Percentiles rank a stretch among this genome's conserved stretches.
phyloP scores from a whole-genome alignment of 306 rosid genomes.

The Castanea mollissima region DNA sequence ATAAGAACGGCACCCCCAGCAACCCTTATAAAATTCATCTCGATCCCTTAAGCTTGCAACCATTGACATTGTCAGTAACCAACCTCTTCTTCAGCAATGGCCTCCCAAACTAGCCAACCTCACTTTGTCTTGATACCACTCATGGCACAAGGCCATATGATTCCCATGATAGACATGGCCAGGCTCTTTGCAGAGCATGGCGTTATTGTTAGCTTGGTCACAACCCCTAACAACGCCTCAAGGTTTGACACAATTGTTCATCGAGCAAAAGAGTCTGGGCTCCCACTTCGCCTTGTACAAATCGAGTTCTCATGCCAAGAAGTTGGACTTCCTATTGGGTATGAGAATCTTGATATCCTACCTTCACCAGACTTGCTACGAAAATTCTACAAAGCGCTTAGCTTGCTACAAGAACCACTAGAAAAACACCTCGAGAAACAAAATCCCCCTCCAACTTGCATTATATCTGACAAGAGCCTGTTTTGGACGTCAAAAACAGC shows the following conservation, averaged over 20 bases:
- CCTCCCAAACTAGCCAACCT: constrained; percentile 25
- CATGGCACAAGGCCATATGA: constrained; percentile 94
- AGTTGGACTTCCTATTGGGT: constrained; percentile 66
- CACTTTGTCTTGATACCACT: constrained; percentile 79
- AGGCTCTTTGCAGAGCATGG: constrained; percentile 50
- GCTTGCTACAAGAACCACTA: constrained; percentile 59
- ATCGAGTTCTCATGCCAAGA: constrained; percentile 62
- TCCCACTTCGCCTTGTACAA: constrained; percentile 39
- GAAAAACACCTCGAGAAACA: constrained; percentile 43
- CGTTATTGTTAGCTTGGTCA: constrained; percentile 56
- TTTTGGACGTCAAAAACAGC: constrained; percentile 62
- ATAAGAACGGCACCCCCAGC: too few species aligned
- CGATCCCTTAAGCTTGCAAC: too few species aligned
- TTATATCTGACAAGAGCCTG: constrained; percentile 65
- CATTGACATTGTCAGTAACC: too few species aligned
- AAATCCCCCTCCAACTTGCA: constrained; percentile 49
- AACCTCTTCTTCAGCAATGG: constrained; percentile 7
- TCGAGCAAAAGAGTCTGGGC: constrained; percentile 41
- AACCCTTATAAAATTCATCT: too few species aligned
- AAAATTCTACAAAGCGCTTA: constrained; percentile 58
- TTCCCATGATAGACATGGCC: constrained; percentile 89
- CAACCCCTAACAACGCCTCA: constrained; percentile 66
- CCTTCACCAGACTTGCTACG: constrained; percentile 55
- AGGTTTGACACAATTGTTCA: constrained; percentile 41
- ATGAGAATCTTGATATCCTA: constrained; percentile 67